These are phyloP conservation scores for Huntiella bhutanensis DNA, from an alignment of 2,329 filamentous ascomycete species.

Conservation along the genomic window DNA sequence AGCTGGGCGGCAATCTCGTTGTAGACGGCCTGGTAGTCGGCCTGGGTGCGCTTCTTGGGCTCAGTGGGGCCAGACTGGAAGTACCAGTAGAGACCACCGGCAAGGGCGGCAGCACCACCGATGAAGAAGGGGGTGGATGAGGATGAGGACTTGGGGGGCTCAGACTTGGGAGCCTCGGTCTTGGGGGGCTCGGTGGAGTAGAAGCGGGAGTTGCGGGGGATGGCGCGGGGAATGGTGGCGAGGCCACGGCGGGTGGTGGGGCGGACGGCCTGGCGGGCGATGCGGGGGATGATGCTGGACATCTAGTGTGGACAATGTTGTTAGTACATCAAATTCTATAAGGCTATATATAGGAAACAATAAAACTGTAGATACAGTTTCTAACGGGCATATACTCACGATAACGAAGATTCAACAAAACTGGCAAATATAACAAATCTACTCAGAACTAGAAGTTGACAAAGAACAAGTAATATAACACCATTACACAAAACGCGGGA, in stretches of 20 bases:
- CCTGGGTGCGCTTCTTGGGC: constrained; percentile 48
- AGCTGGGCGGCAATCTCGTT: constrained; percentile 62
- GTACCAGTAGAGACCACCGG: constrained; percentile 47
- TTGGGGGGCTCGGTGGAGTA: constrained; percentile 54
- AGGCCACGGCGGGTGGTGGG: constrained; percentile 40
- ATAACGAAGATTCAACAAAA: background rate
- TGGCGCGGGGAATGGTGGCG: constrained; percentile 37
- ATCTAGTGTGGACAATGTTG: constrained; percentile 13
- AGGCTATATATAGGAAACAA: background rate
- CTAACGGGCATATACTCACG: too few species aligned
- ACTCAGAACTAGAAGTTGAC: background rate
- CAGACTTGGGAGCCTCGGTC: constrained; percentile 23
- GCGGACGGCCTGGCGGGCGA: constrained; percentile 40
- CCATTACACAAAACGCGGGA: background rate
- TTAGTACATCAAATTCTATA: background rate
- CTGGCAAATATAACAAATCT: constrained; percentile 1
- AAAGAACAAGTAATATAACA: constrained; percentile 2
- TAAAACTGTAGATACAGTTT: background rate
- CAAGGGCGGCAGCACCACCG: constrained; percentile 38
- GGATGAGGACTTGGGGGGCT: constrained; percentile 32
- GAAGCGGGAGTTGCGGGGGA: constrained; percentile 54
- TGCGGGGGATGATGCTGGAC: constrained; percentile 30
- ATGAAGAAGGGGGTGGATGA: constrained; percentile 34
- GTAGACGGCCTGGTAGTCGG: constrained; percentile 93
- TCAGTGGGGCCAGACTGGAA: constrained; percentile 36